phyloP scores from a whole-genome alignment of 768 basidiomycete species.

The Clitopilus hobsonii region DNA sequence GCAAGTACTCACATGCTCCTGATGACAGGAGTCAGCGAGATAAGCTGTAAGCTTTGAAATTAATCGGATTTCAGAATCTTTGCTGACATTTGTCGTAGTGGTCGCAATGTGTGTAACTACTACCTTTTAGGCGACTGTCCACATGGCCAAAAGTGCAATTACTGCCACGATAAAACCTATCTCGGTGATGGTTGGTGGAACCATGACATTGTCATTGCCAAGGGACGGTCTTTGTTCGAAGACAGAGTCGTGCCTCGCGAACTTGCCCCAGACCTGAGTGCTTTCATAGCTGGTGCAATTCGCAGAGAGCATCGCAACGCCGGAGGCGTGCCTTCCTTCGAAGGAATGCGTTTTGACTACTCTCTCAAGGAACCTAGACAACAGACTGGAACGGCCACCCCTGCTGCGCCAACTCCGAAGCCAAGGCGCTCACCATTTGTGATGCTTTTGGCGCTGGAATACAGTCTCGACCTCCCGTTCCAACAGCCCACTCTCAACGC shows the following conservation, averaged over 20 bases:
- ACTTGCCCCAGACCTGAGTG: neutral
- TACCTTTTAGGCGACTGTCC: neutral
- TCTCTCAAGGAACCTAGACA: too few species aligned
- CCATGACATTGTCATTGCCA: neutral
- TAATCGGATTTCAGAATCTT: too few species aligned
- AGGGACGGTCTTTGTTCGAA: neutral
- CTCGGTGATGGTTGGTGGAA: neutral
- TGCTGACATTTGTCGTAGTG: too few species aligned
- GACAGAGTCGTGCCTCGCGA: neutral
- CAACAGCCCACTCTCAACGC: neutral
- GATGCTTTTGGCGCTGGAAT: neutral
- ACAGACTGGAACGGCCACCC: too few species aligned
- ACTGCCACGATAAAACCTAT: neutral
- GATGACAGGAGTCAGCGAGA: conserved; percentile 54
- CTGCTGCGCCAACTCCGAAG: too few species aligned
- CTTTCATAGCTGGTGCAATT: neutral
- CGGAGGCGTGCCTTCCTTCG: neutral
- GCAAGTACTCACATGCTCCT: conserved; percentile 49
- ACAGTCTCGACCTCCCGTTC: neutral
- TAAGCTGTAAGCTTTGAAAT: conserved; percentile 35
- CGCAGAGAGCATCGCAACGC: neutral
- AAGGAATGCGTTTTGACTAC: neutral
- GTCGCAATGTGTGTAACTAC: neutral
- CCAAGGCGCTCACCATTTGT: neutral
- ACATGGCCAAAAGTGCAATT: neutral